Percentiles rank a stretch among this genome's conserved stretches.
Evolutionary conservation across 2,329 filamentous ascomycete species (phyloP).

Genomic region (Hypoxylon sp.): DNA sequence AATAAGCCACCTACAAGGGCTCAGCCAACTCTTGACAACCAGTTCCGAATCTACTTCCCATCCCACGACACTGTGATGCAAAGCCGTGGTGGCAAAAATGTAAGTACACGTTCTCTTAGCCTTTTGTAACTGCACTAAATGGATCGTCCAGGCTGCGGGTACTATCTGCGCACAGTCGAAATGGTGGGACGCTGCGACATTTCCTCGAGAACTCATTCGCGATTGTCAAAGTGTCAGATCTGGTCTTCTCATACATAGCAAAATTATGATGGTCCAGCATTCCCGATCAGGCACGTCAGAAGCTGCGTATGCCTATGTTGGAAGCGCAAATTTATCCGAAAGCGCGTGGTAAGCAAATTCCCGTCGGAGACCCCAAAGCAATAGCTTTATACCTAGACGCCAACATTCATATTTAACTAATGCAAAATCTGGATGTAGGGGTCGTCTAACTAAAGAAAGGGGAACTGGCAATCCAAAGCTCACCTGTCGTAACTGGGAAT

Average conservation of each 20-base stretch:
- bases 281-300: slow-evolving; percentile 38
- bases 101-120: slow-evolving; percentile 52
- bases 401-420: slow-evolving; percentile 17
- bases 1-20: slow-evolving; percentile 45
- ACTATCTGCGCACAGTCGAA: slow-evolving; percentile 83
- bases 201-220: slow-evolving; percentile 77
- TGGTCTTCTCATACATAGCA: slow-evolving; percentile 89
- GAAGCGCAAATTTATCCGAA: slow-evolving; percentile 92
- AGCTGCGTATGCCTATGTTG: slow-evolving; percentile 82
- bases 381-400: no score
- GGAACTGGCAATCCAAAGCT: slow-evolving; percentile 76
- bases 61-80: slow-evolving; percentile 74
- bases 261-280: slow-evolving; percentile 70
- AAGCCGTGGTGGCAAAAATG: slow-evolving; percentile 72
- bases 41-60: slow-evolving; percentile 84
- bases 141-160: slow-evolving; percentile 70
- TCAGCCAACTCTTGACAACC: slow-evolving; percentile 53
- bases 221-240: slow-evolving; percentile 79
- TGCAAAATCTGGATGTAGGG: slow-evolving; percentile 64
- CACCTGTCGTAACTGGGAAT: slow-evolving; percentile 94
- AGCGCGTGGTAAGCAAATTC: slow-evolving; percentile 80
- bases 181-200: slow-evolving; percentile 77
- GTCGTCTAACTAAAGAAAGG: slow-evolving; percentile 78
- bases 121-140: slow-evolving; percentile 1
- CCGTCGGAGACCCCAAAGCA: neutral